Evolutionary conservation across 768 basidiomycete species (phyloP), one percentile per base, ranked within the genome.

Genomic region (Chiua virens): DNA sequence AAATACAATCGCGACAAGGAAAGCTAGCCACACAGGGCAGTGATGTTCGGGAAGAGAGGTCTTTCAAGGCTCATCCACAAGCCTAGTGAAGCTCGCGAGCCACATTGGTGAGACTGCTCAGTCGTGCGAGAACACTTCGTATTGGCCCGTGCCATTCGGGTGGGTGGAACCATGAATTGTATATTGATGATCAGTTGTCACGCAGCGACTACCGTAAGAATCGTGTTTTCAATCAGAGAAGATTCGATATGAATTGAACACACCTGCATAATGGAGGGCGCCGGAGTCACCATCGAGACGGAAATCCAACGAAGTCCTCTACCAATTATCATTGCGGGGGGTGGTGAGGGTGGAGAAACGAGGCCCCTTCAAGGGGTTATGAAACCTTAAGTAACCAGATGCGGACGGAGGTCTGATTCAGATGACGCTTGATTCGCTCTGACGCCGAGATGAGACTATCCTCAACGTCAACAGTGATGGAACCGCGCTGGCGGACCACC

Each of bases 381-480:
- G 65, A 67, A 67, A 61, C 55, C 18, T 57, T 55, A 59, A 54
- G 34, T 34, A 34, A 35, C 49, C 41, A 41, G 42, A 38, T 17
- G 28, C 38, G 37, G 50, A 54, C 23, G 51, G 42, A 40, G 41
- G 43, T 27, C 18, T 22, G 28, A 56, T 47, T 40, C 7, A 34
- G 15, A 17, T 34, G 15, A 23, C 40, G 61, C 54, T 53, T 45
- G 49, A 56, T 53, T 54, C 59, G 57, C 42, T 59, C 65, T 58
- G 62, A 47, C 48, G 44, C 59, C 65, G 56, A 64, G 53, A 64
- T 63, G 62, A 64, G 44, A 23, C 35, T 35, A 47, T 34, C 47
- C 25, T 41, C 25, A 28, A 49, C 52, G 37, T 50, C 54, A 43
- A 22, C 21, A 32, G 27, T 43, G 47, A 45, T 49, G 50, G 17